phyloP scores from a whole-genome alignment of 768 basidiomycete genomes.

The Ramaria rubella region DNA sequence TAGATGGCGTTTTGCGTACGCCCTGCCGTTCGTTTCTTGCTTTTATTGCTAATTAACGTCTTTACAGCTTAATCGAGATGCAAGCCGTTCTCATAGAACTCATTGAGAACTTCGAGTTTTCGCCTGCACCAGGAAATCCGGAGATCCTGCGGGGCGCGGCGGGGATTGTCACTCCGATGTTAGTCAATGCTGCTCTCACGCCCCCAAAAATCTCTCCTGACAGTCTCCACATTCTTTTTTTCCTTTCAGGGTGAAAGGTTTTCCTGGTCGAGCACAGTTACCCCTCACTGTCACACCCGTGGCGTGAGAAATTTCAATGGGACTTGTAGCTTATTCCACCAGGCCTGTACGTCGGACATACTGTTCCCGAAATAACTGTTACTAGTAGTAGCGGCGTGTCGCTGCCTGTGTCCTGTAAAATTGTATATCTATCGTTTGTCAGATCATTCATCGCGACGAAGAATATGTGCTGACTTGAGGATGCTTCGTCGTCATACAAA shows the following conservation, averaged over 20 bases:
- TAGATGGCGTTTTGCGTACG: constrained; percentile 16
- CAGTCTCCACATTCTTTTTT: neutral
- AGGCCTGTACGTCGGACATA: too few relatives aligned
- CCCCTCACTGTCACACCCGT: neutral
- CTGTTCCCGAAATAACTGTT: too few relatives aligned
- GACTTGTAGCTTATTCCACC: too few relatives aligned
- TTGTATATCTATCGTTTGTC: too few relatives aligned
- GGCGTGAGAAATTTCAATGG: too few relatives aligned
- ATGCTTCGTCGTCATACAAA: too few relatives aligned
- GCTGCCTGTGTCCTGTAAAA: too few relatives aligned
- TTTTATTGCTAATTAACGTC: neutral
- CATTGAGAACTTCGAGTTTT: too few relatives aligned
- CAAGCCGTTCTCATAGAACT: constrained; percentile 8
- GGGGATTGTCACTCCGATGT: constrained; percentile 28
- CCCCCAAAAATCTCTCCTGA: neutral
- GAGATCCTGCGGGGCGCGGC: constrained; percentile 27
- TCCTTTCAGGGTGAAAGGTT: too few relatives aligned
- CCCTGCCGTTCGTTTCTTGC: neutral
- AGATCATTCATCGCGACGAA: too few relatives aligned
- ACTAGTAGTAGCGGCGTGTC: too few relatives aligned
- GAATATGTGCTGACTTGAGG: too few relatives aligned
- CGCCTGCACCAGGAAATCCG: constrained; percentile 25
- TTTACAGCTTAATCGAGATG: constrained; percentile 10
- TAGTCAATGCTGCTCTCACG: neutral
- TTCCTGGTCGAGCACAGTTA: neutral